phyloP scores from a whole-genome alignment of 148 eudicot genomes.

The Camellia sinensis region DNA sequence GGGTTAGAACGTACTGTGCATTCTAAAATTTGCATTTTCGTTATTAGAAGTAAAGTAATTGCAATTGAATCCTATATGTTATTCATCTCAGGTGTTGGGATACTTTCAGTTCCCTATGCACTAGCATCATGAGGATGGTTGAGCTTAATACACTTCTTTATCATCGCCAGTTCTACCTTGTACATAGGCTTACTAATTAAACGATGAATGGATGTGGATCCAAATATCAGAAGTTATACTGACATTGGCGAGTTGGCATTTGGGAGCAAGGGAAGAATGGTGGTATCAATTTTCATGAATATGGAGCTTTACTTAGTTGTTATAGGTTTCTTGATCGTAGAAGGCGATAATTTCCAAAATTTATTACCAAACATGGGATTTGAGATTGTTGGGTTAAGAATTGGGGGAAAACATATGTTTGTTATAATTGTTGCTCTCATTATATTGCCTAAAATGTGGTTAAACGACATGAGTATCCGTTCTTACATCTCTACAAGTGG shows the following conservation, averaged over 20 bases:
- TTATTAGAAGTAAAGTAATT: not conserved
- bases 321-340: conserved; percentile 54
- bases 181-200: conserved; percentile 46
- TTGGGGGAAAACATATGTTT: conserved; percentile 44
- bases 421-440: conserved; percentile 37
- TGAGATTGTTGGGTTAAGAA: conserved; percentile 17
- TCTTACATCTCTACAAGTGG: conserved; percentile 54
- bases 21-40: not conserved
- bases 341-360: conserved; percentile 57
- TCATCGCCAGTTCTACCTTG: conserved; percentile 36
- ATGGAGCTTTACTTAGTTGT: conserved; percentile 50
- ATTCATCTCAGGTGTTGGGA: conserved; percentile 40
- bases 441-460: conserved; percentile 40
- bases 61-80: not conserved
- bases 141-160: conserved; percentile 33
- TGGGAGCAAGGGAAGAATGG: conserved; percentile 38
- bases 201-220: conserved; percentile 52
- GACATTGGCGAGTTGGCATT: conserved; percentile 59
- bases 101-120: conserved; percentile 51
- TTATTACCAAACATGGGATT: conserved; percentile 30
- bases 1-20: not conserved
- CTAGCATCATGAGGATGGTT: conserved; percentile 55
- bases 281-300: conserved; percentile 39
- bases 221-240: conserved; percentile 36
- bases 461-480: conserved; percentile 39